Conservation (phyloP, 805 yeast species). For the Nakazawaea pomicola region DNA sequence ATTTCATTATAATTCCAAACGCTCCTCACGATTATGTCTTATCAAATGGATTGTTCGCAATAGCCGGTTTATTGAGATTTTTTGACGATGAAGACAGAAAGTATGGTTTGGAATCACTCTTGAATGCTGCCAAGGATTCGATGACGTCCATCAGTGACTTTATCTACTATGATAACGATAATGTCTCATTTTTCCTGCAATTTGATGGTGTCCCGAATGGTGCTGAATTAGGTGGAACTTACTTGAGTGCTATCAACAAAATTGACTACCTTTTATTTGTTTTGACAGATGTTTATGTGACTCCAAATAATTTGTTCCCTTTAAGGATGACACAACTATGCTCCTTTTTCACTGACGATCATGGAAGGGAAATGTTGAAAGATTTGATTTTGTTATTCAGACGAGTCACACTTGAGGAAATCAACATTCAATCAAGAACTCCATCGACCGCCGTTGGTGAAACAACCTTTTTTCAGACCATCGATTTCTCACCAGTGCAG, state of each 20-base stretch:
- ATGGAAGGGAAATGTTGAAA: conserved; percentile 36
- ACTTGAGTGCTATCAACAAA: conserved; percentile 31
- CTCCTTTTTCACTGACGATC: conserved; percentile 33
- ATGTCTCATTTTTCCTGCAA: conserved; percentile 31
- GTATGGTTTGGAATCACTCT: conserved; percentile 33
- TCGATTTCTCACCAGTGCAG: conserved; percentile 34
- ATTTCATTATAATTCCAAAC: conserved; percentile 42
- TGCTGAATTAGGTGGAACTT: conserved; percentile 24
- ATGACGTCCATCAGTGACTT: conserved; percentile 20
- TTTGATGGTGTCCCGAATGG: conserved; percentile 24
- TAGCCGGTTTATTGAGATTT: conserved; percentile 48
- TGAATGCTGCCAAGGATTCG: conserved; percentile 14
- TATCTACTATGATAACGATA: conserved; percentile 23
- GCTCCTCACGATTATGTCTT: conserved; percentile 59
- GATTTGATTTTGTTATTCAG: conserved; percentile 42
- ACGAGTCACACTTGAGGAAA: conserved; percentile 55
- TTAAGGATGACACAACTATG: conserved; percentile 38
- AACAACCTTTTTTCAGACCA: conserved; percentile 32
- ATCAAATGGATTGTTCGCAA: conserved; percentile 48
- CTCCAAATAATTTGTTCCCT: conserved; percentile 45
- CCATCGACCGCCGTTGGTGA: conserved; percentile 43
- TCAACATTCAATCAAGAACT: conserved; percentile 38
- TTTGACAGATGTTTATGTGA: conserved; percentile 51
- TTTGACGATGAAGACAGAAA: conserved; percentile 52
- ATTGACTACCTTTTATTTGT: conserved; percentile 43